phyloP scores from a whole-genome alignment of 2,329 filamentous ascomycete genomes.

The Diaporthe destruens region DNA sequence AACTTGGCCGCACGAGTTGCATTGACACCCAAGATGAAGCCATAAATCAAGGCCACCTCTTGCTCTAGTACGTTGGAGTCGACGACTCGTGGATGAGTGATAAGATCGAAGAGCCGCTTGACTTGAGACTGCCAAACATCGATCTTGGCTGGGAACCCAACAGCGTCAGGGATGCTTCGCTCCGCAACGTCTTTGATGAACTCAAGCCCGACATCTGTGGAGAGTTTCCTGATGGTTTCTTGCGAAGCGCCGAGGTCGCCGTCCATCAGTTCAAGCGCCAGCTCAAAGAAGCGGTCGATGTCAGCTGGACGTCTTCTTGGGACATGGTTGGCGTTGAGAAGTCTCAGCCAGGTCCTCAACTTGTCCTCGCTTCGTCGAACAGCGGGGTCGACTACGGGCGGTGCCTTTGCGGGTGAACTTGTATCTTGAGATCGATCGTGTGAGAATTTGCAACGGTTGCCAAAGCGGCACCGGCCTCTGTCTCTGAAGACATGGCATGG shows the following conservation, averaged over 20 bases:
- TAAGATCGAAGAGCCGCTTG: constrained; percentile 51
- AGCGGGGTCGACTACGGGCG: neutral
- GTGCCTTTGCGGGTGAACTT: neutral
- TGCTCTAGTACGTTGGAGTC: constrained; percentile 56
- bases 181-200: constrained; percentile 32
- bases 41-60: constrained; percentile 52
- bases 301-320: accelerated
- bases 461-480: constrained; percentile 12
- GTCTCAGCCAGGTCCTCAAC: constrained; percentile 26
- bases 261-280: constrained; percentile 49
- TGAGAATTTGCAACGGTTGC: neutral
- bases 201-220: constrained; percentile 39
- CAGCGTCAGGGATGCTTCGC: neutral
- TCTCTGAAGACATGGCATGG: constrained; percentile 1
- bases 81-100: constrained; percentile 52
- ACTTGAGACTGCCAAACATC: constrained; percentile 42
- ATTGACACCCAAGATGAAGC: constrained; percentile 52
- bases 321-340: neutral
- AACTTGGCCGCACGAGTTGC: constrained; percentile 48
- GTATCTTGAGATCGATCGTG: neutral
- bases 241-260: constrained; percentile 49
- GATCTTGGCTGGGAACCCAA: neutral
- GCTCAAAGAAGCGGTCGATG: constrained; percentile 46
- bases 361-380: neutral
- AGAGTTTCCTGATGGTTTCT: constrained; percentile 44